A percentile compares a stretch with the other conserved stretches of the same genome.
These are phyloP conservation scores for Ophiocordyceps sinensis DNA, from an alignment of 2,329 filamentous ascomycete species.

Conservation along the genomic window DNA sequence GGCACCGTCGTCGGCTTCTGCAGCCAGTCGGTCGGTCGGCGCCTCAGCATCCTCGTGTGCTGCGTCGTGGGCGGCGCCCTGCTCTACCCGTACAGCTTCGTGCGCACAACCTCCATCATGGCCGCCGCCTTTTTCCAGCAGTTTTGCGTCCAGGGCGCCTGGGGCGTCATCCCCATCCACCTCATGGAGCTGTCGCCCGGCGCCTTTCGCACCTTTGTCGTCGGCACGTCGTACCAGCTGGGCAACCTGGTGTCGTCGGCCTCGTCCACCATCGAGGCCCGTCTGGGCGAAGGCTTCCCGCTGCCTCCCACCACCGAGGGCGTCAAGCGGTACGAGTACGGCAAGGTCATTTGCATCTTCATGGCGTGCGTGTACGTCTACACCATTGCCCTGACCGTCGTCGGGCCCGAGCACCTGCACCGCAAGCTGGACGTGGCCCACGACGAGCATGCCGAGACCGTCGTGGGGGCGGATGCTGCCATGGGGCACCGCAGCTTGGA, in stretches of 20 bases:
- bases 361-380: conserved; percentile 69
- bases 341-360: conserved; percentile 79
- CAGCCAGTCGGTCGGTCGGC: conserved; percentile 54
- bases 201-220: conserved; percentile 58
- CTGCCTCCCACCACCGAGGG: conserved; percentile 39
- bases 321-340: conserved; percentile 52
- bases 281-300: conserved; percentile 61
- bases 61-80: conserved; percentile 56
- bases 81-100: conserved; percentile 72
- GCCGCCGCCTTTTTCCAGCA: conserved; percentile 76
- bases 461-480: conserved; percentile 22
- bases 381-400: conserved; percentile 43
- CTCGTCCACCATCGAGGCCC: conserved; percentile 62
- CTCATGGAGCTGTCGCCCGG: conserved; percentile 64
- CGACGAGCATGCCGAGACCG: conserved; percentile 32
- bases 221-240: conserved; percentile 62
- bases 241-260: conserved; percentile 60
- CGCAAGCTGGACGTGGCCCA: conserved; percentile 35
- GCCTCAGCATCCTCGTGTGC: conserved; percentile 53
- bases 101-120: conserved; percentile 46
- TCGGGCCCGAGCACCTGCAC: conserved; percentile 43
- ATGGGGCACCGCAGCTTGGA: too few relatives aligned
- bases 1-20: conserved; percentile 52
- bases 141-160: conserved; percentile 64
- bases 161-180: conserved; percentile 65